A percentile compares a stretch with the other conserved stretches of the same genome.
Evolutionary conservation across 2,329 filamentous ascomycete species (phyloP).

Genomic region (Zasmidium citrigriseum): DNA sequence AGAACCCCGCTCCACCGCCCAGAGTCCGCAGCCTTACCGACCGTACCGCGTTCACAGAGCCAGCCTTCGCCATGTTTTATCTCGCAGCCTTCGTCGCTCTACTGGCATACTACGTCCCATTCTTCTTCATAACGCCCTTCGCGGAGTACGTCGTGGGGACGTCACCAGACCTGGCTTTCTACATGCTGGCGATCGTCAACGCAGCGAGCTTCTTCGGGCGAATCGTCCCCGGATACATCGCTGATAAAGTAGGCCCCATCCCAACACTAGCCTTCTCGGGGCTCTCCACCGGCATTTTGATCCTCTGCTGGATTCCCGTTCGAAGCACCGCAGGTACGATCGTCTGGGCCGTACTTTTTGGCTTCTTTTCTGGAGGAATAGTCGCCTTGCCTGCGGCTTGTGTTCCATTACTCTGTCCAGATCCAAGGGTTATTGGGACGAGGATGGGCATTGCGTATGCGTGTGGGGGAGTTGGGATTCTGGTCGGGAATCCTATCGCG

Average conservation of each 20-base stretch:
- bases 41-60: slow-evolving; percentile 11
- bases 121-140: slow-evolving; percentile 61
- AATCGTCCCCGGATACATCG: slow-evolving; percentile 45
- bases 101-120: slow-evolving; percentile 43
- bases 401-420: slow-evolving; percentile 9
- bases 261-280: slow-evolving; percentile 44
- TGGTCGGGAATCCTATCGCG: slow-evolving; percentile 29
- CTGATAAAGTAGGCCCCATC: slow-evolving; percentile 46
- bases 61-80: slow-evolving; percentile 25
- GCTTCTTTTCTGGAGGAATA: slow-evolving; percentile 47
- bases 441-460: slow-evolving; percentile 29
- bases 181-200: slow-evolving; percentile 41
- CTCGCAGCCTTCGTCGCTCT: slow-evolving; percentile 43
- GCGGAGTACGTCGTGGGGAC: slow-evolving; percentile 37
- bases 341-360: slow-evolving; percentile 44
- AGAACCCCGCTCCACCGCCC: not conserved
- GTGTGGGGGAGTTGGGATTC: slow-evolving; percentile 21
- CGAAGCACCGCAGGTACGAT: slow-evolving; percentile 35
- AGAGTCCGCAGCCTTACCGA: not conserved
- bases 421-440: slow-evolving; percentile 23
- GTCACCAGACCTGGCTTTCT: slow-evolving; percentile 4
- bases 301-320: slow-evolving; percentile 39
- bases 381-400: slow-evolving; percentile 45
- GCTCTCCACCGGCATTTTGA: slow-evolving; percentile 21
- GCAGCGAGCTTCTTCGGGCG: slow-evolving; percentile 40